phyloP scores from a whole-genome alignment of 148 eudicot species.

The Arbutus unedo region DNA sequence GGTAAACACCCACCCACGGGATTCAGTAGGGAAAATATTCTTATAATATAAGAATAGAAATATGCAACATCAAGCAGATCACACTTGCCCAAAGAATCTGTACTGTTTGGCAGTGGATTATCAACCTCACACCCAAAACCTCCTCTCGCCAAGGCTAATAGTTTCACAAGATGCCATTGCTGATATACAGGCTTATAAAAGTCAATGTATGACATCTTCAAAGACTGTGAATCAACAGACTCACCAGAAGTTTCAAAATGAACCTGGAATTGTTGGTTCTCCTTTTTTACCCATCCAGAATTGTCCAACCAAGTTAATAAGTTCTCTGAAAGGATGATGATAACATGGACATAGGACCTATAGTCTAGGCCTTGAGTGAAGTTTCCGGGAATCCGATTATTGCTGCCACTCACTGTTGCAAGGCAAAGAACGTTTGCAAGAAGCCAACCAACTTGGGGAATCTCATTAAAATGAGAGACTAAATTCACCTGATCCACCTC shows the following conservation, averaged over 20 bases:
- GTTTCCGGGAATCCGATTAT: constrained; percentile 35
- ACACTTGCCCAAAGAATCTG: constrained; percentile 24
- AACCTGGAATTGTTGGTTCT: constrained; percentile 28
- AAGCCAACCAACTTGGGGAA: constrained; percentile 81
- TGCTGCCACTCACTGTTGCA: constrained; percentile 51
- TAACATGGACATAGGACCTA: constrained; percentile 51
- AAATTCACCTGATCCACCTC: constrained; percentile 45
- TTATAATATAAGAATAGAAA: constrained; percentile 74
- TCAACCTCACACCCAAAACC: constrained; percentile 23
- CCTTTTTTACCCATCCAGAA: constrained; percentile 35
- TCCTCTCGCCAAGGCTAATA: constrained; percentile 45
- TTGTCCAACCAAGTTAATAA: constrained; percentile 51
- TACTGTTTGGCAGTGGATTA: constrained; percentile 14
- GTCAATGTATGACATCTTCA: constrained; percentile 56
- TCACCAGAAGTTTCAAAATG: constrained; percentile 32
- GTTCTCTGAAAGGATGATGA: constrained; percentile 57
- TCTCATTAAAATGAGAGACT: constrained; percentile 24
- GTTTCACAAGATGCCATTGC: constrained; percentile 87
- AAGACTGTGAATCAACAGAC: constrained; percentile 28
- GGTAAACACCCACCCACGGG: constrained; percentile 57
- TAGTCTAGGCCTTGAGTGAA: constrained; percentile 58
- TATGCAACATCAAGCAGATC: constrained; percentile 63
- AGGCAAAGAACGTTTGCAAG: constrained; percentile 72
- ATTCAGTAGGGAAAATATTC: constrained; percentile 63
- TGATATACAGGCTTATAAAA: constrained; percentile 73